Evolutionary conservation across 1,284 basidiomycete species (phyloP).

Genomic region (Ganoderma meredithae): DNA sequence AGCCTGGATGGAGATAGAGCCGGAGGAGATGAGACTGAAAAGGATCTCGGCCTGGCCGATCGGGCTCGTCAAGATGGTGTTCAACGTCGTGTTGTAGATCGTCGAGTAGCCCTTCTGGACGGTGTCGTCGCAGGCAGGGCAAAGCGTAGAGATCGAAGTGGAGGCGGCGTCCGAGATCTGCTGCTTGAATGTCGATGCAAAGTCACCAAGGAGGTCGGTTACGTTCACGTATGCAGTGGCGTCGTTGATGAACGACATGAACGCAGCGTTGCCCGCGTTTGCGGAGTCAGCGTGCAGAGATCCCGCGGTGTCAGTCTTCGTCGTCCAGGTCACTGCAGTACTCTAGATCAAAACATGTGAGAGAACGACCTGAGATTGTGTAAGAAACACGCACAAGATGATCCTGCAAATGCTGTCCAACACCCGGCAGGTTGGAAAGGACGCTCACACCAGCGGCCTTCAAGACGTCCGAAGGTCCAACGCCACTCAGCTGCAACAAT

Average conservation of each 20-base stretch:
- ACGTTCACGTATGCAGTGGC: constrained; percentile 72
- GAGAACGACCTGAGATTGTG: not conserved
- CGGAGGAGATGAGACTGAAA: constrained; percentile 59
- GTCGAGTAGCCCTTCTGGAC: constrained; percentile 71
- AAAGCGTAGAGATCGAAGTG: constrained; percentile 48
- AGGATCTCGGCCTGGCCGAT: constrained; percentile 72
- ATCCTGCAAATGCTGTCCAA: constrained; percentile 82
- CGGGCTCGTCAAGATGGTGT: constrained; percentile 50
- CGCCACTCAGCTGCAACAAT: constrained; percentile 74
- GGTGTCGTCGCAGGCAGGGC: constrained; percentile 54
- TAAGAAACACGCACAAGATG: constrained; percentile 54
- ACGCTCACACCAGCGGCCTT: constrained; percentile 56
- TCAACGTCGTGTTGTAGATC: constrained; percentile 59
- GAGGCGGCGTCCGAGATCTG: constrained; percentile 46
- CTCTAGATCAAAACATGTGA: constrained; percentile 42
- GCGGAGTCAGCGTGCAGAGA: constrained; percentile 32
- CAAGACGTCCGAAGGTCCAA: constrained; percentile 70
- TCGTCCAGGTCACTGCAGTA: constrained; percentile 56
- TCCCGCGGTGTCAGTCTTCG: constrained; percentile 52
- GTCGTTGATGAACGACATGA: constrained; percentile 72
- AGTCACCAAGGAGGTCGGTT: constrained; percentile 53
- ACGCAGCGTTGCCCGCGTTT: constrained; percentile 44
- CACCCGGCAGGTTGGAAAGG: constrained; percentile 66
- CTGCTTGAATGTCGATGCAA: constrained; percentile 42
- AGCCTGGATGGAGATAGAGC: constrained; percentile 61